phyloP scores from a whole-genome alignment of 768 basidiomycete species.

The Leccinellum luteum region DNA sequence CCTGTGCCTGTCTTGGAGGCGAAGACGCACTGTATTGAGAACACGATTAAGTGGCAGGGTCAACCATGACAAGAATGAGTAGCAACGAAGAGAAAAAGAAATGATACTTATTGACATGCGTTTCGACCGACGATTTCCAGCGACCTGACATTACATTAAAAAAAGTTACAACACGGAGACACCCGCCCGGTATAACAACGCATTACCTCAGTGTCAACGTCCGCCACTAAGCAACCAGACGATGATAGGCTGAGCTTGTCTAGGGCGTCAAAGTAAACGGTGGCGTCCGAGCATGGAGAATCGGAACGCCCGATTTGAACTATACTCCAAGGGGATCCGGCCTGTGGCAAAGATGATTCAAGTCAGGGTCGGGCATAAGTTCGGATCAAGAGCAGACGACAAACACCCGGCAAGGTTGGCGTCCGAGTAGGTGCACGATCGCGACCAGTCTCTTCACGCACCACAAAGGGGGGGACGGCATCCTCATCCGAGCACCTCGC shows the following conservation, averaged over 20 bases:
- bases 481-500: neutral
- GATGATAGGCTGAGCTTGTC: constrained; percentile 11
- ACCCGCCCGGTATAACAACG: neutral
- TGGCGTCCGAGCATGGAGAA: constrained; percentile 13
- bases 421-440: neutral
- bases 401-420: constrained; percentile 1
- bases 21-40: constrained; percentile 5
- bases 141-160: constrained; percentile 1
- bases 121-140: constrained; percentile 9
- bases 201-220: constrained; percentile 11
- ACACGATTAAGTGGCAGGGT: constrained; percentile 8
- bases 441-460: neutral
- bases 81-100: constrained; percentile 1
- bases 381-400: neutral
- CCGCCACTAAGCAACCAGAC: constrained; percentile 2
- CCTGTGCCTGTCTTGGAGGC: constrained; percentile 11
- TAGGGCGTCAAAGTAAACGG: constrained; percentile 26
- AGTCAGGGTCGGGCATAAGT: constrained; percentile 8
- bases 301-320: constrained; percentile 1
- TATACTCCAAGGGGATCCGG: neutral
- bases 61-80: constrained; percentile 9
- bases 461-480: neutral
- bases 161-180: neutral
- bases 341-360: constrained; percentile 4
- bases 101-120: constrained; percentile 15